Percentiles rank a stretch among this genome's conserved stretches.
phyloP scores from a whole-genome alignment of 495 filamentous ascomycete genomes.

The Penicillium parvum region DNA sequence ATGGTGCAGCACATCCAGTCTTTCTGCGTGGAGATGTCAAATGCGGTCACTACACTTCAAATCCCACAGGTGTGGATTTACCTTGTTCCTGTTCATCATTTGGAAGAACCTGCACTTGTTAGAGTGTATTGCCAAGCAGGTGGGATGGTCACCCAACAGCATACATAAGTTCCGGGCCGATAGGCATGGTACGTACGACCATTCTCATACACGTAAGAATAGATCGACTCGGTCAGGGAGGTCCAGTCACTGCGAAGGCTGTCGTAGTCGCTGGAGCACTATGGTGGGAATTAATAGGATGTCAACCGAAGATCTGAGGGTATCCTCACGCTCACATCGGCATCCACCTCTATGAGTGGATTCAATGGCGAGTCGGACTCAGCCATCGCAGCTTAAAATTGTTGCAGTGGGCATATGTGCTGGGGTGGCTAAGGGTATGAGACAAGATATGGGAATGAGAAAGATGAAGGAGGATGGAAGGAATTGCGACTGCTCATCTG shows the following conservation, averaged over 20 bases:
- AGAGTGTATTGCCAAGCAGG: neutral
- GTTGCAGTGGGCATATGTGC: neutral
- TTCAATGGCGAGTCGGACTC: neutral
- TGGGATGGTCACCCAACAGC: neutral
- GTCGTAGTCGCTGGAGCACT: slow-evolving; percentile 13
- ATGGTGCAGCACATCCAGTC: slow-evolving; percentile 19
- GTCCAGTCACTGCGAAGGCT: slow-evolving; percentile 18
- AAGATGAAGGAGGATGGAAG: neutral
- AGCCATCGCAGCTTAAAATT: neutral
- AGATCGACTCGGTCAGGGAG: slow-evolving; percentile 19
- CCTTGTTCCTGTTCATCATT: slow-evolving; percentile 26
- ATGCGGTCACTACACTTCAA: too few species aligned
- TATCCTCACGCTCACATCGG: slow-evolving; percentile 9
- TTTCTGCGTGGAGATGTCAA: too few species aligned
- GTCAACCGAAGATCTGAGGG: neutral
- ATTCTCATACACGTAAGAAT: slow-evolving; percentile 25
- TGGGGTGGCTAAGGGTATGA: neutral
- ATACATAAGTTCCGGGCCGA: slow-evolving; percentile 16
- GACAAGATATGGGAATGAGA: neutral
- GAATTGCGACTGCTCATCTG: neutral
- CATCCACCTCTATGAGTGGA: slow-evolving; percentile 12
- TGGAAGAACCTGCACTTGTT: slow-evolving; percentile 12
- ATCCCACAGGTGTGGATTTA: neutral
- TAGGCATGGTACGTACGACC: slow-evolving; percentile 27
- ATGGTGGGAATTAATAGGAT: neutral